Conservation (phyloP, 2,329 filamentous ascomycete species). For the Botrytis fragariae region DNA sequence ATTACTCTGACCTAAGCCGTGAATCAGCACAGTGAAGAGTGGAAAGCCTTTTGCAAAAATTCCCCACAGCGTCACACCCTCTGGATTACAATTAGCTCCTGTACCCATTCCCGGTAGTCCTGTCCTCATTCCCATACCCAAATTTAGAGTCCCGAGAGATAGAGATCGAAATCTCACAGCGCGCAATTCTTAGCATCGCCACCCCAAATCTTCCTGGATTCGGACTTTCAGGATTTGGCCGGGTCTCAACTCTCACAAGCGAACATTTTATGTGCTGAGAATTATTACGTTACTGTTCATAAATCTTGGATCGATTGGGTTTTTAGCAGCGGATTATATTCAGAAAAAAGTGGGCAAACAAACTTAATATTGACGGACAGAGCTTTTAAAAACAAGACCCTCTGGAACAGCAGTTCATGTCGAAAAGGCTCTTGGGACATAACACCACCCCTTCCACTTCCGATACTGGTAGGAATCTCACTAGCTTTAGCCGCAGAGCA, state of each 20-base stretch:
- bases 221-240: conserved; percentile 17
- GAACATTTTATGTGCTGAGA: not conserved
- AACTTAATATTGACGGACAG: not conserved
- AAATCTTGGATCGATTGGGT: not conserved
- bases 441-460: conserved; percentile 7
- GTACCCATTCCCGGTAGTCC: not conserved
- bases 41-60: conserved; percentile 4
- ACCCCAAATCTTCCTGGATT: conserved; percentile 15
- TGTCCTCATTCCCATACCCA: conserved; percentile 13
- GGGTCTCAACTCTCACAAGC: conserved; percentile 11
- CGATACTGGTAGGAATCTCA: conserved; percentile 14
- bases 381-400: conserved; percentile 1
- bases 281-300: not conserved
- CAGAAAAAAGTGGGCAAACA: not conserved
- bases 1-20: conserved; percentile 19
- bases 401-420: conserved; percentile 29
- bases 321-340: not conserved
- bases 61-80: conserved; percentile 14
- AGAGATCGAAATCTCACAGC: conserved; percentile 9
- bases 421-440: conserved; percentile 31
- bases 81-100: conserved; percentile 1
- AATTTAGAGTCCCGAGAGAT: conserved; percentile 16
- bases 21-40: conserved; percentile 7
- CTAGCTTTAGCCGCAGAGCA: conserved; percentile 20
- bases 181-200: conserved; percentile 15